Conservation (phyloP, 2,329 filamentous ascomycete genomes). For the Fusarium sp. region DNA sequence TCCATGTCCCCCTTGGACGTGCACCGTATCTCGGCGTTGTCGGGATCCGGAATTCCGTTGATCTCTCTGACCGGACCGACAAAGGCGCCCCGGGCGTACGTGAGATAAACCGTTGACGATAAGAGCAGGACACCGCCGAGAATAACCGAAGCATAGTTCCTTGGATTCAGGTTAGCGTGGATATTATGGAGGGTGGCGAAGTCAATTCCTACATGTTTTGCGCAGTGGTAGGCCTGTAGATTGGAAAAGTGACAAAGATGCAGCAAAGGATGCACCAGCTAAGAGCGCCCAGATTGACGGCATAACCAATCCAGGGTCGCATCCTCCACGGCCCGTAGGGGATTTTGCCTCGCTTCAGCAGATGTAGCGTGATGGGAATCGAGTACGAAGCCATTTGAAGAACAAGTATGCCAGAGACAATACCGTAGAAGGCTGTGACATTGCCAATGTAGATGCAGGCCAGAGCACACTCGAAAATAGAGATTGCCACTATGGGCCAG, state of each 20-base stretch:
- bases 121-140: background rate
- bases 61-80: constrained; percentile 4
- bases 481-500: constrained; percentile 3
- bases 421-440: constrained; percentile 13
- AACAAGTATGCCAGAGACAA: constrained; percentile 9
- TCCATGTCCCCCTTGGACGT: too few species aligned
- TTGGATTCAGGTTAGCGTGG: too few species aligned
- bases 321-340: constrained; percentile 15
- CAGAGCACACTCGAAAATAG: background rate
- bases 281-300: background rate
- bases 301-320: background rate
- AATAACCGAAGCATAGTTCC: constrained; percentile 15
- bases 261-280: constrained; percentile 5
- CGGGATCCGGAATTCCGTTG: background rate
- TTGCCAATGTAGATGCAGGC: constrained; percentile 17
- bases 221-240: constrained; percentile 1
- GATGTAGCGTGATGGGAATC: constrained; percentile 14
- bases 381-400: constrained; percentile 17
- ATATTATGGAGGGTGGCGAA: too few species aligned
- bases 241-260: constrained; percentile 15
- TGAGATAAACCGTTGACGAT: background rate
- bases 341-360: constrained; percentile 6
- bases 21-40: too few species aligned
- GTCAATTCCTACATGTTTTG: constrained; percentile 3
- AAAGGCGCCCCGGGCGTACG: constrained; percentile 1